phyloP scores from a whole-genome alignment of 2,329 filamentous ascomycete genomes.

The Colletotrichum somersetense region DNA sequence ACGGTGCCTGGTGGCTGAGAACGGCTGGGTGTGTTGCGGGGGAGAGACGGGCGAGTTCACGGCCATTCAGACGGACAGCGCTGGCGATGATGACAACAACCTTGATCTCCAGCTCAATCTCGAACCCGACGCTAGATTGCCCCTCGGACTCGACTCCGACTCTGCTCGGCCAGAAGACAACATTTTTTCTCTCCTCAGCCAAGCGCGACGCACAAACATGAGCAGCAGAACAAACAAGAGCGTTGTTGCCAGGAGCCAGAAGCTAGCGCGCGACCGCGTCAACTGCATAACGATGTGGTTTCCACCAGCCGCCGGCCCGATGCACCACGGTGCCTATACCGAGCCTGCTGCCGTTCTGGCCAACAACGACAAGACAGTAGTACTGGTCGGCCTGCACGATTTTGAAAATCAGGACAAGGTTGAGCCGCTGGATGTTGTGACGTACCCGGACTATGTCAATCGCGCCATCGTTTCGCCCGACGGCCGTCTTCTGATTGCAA shows the following conservation, averaged over 20 bases:
- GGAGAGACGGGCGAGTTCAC: conserved; percentile 91
- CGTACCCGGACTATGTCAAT: conserved; percentile 89
- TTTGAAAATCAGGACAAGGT: conserved; percentile 59
- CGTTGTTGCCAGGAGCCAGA: conserved; percentile 63
- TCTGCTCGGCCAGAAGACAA: conserved; percentile 50
- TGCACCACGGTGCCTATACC: conserved; percentile 57
- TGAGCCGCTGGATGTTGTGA: conserved; percentile 76
- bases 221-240: conserved; percentile 57
- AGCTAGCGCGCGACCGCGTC: conserved; percentile 71
- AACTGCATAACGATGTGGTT: conserved; percentile 77
- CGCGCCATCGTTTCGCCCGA: conserved; percentile 94
- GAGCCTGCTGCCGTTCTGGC: conserved; percentile 77
- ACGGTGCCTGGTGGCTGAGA: conserved; percentile 87
- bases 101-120: conserved; percentile 47
- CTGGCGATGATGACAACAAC: conserved; percentile 47
- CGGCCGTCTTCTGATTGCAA: conserved; percentile 81
- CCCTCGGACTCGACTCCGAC: conserved; percentile 48
- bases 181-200: conserved; percentile 53
- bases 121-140: conserved; percentile 52
- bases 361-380: conserved; percentile 93
- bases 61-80: conserved; percentile 74
- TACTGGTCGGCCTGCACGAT: conserved; percentile 81
- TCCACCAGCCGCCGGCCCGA: conserved; percentile 55
- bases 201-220: conserved; percentile 50
- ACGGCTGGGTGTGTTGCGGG: conserved; percentile 91